Base-by-base conservation (phyloP, 805 yeast species). In the Schizosaccharomyces japonicus region DNA sequence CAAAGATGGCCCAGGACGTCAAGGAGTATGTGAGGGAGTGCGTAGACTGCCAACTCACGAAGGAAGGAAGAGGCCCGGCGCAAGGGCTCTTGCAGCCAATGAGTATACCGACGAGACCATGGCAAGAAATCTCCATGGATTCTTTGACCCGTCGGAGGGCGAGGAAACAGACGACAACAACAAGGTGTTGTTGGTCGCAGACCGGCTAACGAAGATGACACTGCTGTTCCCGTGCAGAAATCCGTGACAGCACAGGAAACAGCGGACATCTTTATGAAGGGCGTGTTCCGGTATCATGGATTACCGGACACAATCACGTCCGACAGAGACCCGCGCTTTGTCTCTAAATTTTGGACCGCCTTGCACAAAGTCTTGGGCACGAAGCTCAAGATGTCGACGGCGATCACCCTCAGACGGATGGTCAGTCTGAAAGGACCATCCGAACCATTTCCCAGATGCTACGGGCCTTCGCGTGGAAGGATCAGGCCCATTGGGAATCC, bases 61-160 rank as follows among this genome's bases (percentile, higher is more conserved):
- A 52, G 30, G 39, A 44, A 8, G 2, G 45, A 5, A 48, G 47
- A 6, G 15, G n/a, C 17, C 46, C 27, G 2, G 39, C 50, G 3
- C 19, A 10, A 17, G 53, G 53, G 3, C 27, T 46, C 5, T 23
- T 52, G 21, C 26, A 50, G 25, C 50, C 55, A 4, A 42, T 52
- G 3, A 42, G 39, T 3, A 49, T 52, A 27, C 54, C 53, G 2
- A 25, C 50, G 7, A 13, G 19, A 10, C 46, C 52, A 13, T 52
- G 55, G 55, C 23, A 10, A 4, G 21, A 30, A 13, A 17, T 52
- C 23, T 44, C 51, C n/a, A 30, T 34, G 15, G 40, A 34, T n/a
- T 34, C 15, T n/a, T 10, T 34, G 8, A n/a, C 17, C 8, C 10
- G 8, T 7, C 40, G 8, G 7, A 10, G 17, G 8, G 15, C 8